phyloP scores from a whole-genome alignment of 495 filamentous ascomycete species.

The Neurospora sp. region DNA sequence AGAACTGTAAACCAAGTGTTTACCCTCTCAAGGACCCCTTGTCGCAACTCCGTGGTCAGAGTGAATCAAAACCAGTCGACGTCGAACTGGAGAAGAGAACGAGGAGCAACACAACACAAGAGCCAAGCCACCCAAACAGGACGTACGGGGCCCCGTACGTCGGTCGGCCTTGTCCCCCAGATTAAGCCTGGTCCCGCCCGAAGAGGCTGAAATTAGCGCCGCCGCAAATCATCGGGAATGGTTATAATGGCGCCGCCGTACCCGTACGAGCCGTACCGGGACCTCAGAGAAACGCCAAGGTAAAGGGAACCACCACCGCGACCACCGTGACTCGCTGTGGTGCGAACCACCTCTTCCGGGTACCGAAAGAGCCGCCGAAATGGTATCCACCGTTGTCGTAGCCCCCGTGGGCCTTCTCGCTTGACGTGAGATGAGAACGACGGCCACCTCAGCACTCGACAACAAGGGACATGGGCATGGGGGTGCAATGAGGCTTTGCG shows the following conservation, averaged over 20 bases:
- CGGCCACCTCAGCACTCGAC: no score
- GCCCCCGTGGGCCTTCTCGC: neutral
- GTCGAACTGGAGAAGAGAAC: neutral
- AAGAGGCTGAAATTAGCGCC: neutral
- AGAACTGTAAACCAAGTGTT: neutral
- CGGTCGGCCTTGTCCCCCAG: neutral
- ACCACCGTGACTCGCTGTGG: neutral
- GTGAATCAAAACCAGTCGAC: neutral
- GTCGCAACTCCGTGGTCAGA: neutral
- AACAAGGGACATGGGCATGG: neutral
- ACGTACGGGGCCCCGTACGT: neutral
- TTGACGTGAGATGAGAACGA: no score
- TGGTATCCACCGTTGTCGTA: neutral
- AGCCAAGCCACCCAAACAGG: neutral
- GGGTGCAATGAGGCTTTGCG: neutral
- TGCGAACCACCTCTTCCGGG: neutral
- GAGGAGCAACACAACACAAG: neutral
- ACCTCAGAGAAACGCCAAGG: neutral
- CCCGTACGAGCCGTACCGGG: neutral
- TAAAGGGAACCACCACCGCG: neutral
- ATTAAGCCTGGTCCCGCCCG: neutral
- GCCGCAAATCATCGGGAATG: neutral
- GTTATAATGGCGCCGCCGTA: neutral
- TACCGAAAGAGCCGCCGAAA: neutral
- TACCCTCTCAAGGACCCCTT: neutral